Conservation (phyloP, 129 eudicot genomes). For the Kitagawia praeruptora region DNA sequence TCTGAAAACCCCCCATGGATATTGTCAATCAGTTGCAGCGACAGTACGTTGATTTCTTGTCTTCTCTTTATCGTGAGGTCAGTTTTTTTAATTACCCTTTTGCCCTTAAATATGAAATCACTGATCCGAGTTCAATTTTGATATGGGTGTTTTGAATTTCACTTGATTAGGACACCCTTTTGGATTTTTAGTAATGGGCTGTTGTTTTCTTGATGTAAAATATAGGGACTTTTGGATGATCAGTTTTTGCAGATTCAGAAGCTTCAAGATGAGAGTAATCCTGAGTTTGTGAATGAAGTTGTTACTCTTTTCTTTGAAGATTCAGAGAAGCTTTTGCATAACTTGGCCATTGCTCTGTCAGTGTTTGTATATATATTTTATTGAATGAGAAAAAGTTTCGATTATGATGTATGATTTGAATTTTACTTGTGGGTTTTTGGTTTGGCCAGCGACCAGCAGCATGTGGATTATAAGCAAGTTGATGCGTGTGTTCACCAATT, state of each 20-base stretch:
- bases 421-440: not conserved
- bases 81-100: not conserved
- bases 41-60: constrained; percentile 14
- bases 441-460: constrained; percentile 12
- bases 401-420: not conserved
- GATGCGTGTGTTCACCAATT: constrained; percentile 27
- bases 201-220: not conserved
- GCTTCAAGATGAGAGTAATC: constrained; percentile 30
- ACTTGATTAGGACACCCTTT: not conserved
- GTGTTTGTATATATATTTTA: not conserved
- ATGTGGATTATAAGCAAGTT: constrained; percentile 23
- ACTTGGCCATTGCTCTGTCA: constrained; percentile 14
- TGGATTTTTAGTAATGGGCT: not conserved
- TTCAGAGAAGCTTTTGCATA: constrained; percentile 21
- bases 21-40: constrained; percentile 16
- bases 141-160: not conserved
- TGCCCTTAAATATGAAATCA: not conserved
- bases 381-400: not conserved
- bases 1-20: not conserved
- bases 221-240: constrained; percentile 25
- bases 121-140: not conserved
- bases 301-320: constrained; percentile 22
- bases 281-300: constrained; percentile 25
- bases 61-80: constrained; percentile 18
- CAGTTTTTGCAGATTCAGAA: constrained; percentile 19